Percentiles rank a stretch among this genome's conserved stretches.
These are phyloP conservation scores for Pythium apleroticum DNA, from an alignment of 352 stramenopile species.

Conservation along the genomic window DNA sequence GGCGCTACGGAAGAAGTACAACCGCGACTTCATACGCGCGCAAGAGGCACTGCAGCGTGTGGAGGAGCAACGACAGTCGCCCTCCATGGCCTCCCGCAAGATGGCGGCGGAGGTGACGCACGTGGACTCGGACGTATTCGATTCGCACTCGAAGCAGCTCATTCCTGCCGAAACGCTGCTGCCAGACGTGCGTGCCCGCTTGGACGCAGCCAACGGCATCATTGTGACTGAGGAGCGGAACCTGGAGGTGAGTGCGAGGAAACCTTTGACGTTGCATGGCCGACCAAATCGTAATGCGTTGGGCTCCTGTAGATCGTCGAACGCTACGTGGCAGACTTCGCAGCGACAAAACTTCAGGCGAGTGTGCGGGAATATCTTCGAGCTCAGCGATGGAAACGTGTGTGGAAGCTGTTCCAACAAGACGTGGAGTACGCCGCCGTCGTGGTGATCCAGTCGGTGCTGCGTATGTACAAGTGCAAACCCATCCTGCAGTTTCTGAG, in stretches of 20 bases:
- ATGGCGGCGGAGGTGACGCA: slow-evolving; percentile 31
- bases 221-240: slow-evolving; percentile 50
- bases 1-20: slow-evolving; percentile 46
- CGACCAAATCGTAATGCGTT: too few relatives aligned
- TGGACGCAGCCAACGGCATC: slow-evolving; percentile 38
- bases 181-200: slow-evolving; percentile 37
- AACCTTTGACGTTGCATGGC: too few relatives aligned
- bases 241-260: slow-evolving; percentile 36
- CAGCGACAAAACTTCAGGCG: slow-evolving; percentile 42
- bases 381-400: slow-evolving; percentile 38
- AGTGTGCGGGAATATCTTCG: slow-evolving; percentile 38
- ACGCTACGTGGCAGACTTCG: slow-evolving; percentile 43
- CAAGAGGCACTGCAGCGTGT: slow-evolving; percentile 43
- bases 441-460: slow-evolving; percentile 45
- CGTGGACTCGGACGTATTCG: slow-evolving; percentile 66
- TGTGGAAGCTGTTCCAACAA: slow-evolving; percentile 39
- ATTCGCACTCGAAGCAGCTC: slow-evolving; percentile 68
- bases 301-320: slow-evolving; percentile 52
- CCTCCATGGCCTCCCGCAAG: not conserved
- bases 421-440: slow-evolving; percentile 40
- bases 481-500: slow-evolving; percentile 29
- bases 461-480: slow-evolving; percentile 38
- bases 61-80: slow-evolving; percentile 33
- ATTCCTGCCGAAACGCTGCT: slow-evolving; percentile 47
- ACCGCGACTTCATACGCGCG: slow-evolving; percentile 43